Base-by-base conservation (phyloP, 2,329 filamentous ascomycete species). In the Pseudomassariella vexata region DNA sequence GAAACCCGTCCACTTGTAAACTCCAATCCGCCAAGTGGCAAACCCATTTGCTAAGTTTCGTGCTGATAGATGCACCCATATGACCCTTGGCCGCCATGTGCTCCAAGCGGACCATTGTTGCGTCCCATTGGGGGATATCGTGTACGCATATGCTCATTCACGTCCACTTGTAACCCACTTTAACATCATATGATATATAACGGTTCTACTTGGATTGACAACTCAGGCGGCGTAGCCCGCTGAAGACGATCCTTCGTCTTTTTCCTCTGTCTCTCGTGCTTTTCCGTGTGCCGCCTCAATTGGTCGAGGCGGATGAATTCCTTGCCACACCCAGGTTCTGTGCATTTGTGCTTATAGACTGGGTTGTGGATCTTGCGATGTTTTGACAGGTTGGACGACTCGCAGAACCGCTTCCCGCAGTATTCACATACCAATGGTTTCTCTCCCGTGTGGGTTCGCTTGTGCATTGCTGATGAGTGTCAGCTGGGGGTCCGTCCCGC, bases 381-480 rank as follows among this genome's bases (percentile, higher is more conserved):
- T 44, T 82, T 82, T 30, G 76, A 75, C 12, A 82, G 57, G 44
- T 82, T 82, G 4, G 76, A 81, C 0, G 76, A 81, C 49, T 82
- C 76, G 38, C 72, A 68, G 47, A 82, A 82, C 8, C 56, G 57
- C 46, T 75, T 77, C 27, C 63, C 65, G 42, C 78, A 82, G 18
- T 70, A 59, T 2, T 73, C 66, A 40, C 77, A 82, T 26, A 61
- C 55, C 0, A 82, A 56, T 0, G 77, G 77, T 47, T 82, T 82
- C 28, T 74, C 68, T 24, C 77, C 76, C 1, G 79, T 81, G 46
- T 84, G 80, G 2, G 71, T 77, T 23, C 78, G 68, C 45, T 71
- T 69, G 44, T 85, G 80, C 65, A 81, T 81, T n/a, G 77, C 75
- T 79, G 41, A 19, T 32, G 9, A n/a, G 28, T 26, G 26, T 29